Evolutionary conservation across 305 asterid genomes (phyloP), one percentile per base, ranked within the genome.

Genomic region (Caryopteris hybrid): DNA sequence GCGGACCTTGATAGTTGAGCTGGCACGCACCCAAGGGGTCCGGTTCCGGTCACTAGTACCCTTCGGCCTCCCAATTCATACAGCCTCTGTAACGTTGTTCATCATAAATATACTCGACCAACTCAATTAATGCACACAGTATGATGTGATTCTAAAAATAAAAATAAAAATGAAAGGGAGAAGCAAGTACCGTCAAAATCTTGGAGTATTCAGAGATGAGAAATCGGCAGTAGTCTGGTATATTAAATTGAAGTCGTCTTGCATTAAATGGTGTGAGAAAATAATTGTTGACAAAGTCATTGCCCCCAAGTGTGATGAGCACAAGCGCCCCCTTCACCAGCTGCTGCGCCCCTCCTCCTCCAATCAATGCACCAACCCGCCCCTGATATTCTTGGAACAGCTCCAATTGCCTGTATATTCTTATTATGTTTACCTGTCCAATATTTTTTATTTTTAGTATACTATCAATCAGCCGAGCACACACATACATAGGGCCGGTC

Each of bases 21-120:
- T n/a, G 91, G 88, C 5, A 79, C 86, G 39, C 91, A 85, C 6
- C 91, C 88, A 5, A 85, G 48, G 9, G 91, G 88, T 3, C 88
- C 91, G 4, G 79, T 70, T 25, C 91, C 91, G 0, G 91, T 85
- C 54, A 85, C 91, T 36, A 85, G 71, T 41, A 85, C 86, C 70
- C 88, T 70, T 41, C 91, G 46, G 10, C 78, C 86, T 25, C 91
- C 86, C 42, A 80, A 41, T 4, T 79, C 83, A 42, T 83, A 79
- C 3, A 83, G 62, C 17, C 79, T 77, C 88, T 80, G 83, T 43
- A 60, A 78, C 39, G 51, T 38, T 1, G 0, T 8, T 38, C 8
- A 12, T 38, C 43, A 38, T 3, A 20, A 29, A 25, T 25, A 25
- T 25, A 25, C 4, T n/a, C n/a, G n/a, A n/a, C n/a, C n/a, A n/a